Base-by-base conservation (phyloP, 306 rosid genomes). In the Pachyrhizus erosus region DNA sequence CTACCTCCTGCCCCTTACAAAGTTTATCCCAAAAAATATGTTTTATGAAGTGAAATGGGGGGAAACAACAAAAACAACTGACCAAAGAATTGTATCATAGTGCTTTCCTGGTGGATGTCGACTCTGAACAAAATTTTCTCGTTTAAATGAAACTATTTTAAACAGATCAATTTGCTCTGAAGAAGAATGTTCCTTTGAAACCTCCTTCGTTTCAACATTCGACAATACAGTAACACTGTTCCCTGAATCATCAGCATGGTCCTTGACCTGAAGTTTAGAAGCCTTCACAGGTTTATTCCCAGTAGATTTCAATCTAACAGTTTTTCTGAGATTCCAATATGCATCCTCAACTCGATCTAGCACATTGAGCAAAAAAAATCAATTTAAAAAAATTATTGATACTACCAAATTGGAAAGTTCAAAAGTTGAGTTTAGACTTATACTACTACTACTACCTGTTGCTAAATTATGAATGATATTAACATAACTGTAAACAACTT, bases 51-150 rank as follows among this genome's bases (percentile, higher is more conserved):
- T 20, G 23, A 58, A 71, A 51, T 67, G 24, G 51, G 33, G 3
- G 3, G 2, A 15, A 75, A 37, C 21, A 31, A 57, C 77, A 80
- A 80, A 81, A 11, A 39, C 49, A 80, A 84, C 91, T 79, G 66
- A 86, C 99, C 99, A 96, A 43, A 92, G 87, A 78, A 96, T 90
- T 37, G 99, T 90, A 83, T 93, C 98, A 83, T 91, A 96, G 15
- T 77, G 78, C 83, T 85, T 88, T 58, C 88, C 94, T 0, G 72
- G 88, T 72, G 90, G 86, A 67, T 78, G 82, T 31, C 29, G 83
- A 79, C 78, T 84, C 39, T 73, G 86, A 79, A 96, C 92, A 88
- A 93, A 90, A 86, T 93, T 92, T 80, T 92, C 92, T 21, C 84
- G 87, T 85, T 48, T 82, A 80, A 96, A 96, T 43, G 97, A 93